A percentile compares a stretch with the other conserved stretches of the same genome.
These are phyloP conservation scores for Psilocybe tampanensis DNA, from an alignment of 768 basidiomycete genomes.

Conservation along the genomic window DNA sequence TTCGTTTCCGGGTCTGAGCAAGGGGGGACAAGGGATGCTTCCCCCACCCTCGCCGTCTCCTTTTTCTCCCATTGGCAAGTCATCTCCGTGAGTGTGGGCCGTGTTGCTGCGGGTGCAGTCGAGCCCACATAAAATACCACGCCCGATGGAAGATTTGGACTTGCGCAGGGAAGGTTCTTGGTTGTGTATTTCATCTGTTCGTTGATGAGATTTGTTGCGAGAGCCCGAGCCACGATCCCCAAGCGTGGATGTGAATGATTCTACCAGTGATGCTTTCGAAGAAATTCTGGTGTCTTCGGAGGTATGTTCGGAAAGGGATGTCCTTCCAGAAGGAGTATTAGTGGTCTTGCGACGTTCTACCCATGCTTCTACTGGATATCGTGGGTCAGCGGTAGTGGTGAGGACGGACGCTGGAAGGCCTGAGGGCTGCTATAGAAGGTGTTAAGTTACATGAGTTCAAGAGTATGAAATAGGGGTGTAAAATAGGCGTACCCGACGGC, in stretches of 20 bases:
- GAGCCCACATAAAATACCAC: not conserved
- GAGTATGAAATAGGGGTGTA: not conserved
- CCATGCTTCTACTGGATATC: not conserved
- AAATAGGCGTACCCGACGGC: constrained; percentile 23
- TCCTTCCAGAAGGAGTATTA: not conserved
- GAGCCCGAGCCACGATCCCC: not conserved
- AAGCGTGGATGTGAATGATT: not conserved
- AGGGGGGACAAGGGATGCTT: too few species aligned
- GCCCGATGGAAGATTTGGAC: not conserved
- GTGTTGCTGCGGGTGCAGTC: not conserved
- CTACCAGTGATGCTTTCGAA: not conserved
- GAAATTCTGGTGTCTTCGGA: not conserved
- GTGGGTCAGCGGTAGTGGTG: not conserved
- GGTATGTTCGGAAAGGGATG: not conserved
- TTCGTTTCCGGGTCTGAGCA: not conserved
- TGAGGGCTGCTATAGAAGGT: not conserved
- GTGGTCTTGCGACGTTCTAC: not conserved
- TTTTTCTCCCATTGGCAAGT: not conserved
- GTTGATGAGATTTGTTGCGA: not conserved
- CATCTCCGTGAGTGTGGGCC: not conserved
- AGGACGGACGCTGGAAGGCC: not conserved
- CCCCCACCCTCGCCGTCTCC: not conserved
- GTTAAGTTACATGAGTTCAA: not conserved
- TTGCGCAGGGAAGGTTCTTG: not conserved
- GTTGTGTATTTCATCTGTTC: not conserved